Evolutionary conservation across 2,329 filamentous ascomycete species (phyloP), one percentile per base, ranked within the genome.

Genomic region (Sclerotinia spermophila): DNA sequence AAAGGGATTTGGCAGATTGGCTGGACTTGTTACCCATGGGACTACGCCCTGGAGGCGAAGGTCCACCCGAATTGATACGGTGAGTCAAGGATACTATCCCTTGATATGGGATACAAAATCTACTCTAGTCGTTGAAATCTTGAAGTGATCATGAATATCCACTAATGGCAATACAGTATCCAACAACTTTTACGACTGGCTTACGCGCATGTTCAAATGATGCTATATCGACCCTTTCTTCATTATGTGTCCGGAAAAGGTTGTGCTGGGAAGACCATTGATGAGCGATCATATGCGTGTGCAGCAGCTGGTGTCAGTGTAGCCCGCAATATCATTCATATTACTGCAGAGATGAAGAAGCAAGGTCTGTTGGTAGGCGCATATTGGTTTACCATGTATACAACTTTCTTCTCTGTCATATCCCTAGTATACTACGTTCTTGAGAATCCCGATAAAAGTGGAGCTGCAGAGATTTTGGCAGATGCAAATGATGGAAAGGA

Each of bases 371-470:
- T 96, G n/a, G 90, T 91, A 73, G 93, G 92, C 0, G 91, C 92
- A 0, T 94, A 93, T 80, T 96, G 92, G 92, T 95, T 95, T 78
- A 91, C 92, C 75, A 88, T 95, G 78, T 95, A 93, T 78, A 93
- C 92, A 3, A 91, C 92, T 24, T 94, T 93, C 81, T 94, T 94
- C 78, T 90, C 91, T 21, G 91, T 95, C 44, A 83, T 96, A 44
- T 92, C 92, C 0, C 83, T 96, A 60, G 84, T 95, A 1, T 96
- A 93, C 77, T 95, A 92, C 77, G 90, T 92, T 0, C 83, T 93
- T 21, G 92, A 95, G 78, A 95, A 95, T 74, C 91, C 91, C 1
- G 88, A 92, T 72, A 93, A 91, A 77, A 82, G 86, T 5, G 91
- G 90, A 1, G 90, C 90, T 8, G 86, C 90, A 67, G 94, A 97